These are phyloP conservation scores for Boletus barrowsii DNA, from an alignment of 768 basidiomycete species.

Conservation along the genomic window DNA sequence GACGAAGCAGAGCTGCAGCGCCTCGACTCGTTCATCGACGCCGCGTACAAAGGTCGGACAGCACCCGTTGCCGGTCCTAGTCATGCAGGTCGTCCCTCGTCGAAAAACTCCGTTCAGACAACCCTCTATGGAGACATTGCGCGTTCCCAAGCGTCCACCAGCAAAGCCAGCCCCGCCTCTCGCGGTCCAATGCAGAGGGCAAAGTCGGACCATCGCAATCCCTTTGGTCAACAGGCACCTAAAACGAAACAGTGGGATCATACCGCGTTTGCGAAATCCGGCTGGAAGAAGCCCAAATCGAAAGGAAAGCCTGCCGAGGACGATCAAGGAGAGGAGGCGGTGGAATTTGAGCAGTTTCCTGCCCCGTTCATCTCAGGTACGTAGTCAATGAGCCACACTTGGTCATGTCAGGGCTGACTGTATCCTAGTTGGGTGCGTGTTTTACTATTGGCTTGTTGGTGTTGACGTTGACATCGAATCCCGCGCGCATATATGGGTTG, in stretches of 20 bases:
- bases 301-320: slow-evolving; percentile 53
- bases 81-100: slow-evolving; percentile 21
- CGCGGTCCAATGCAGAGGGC: slow-evolving; percentile 39
- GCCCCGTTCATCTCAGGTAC: slow-evolving; percentile 69
- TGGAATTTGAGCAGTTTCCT: slow-evolving; percentile 83
- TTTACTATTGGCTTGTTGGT: background rate
- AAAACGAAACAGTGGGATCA: slow-evolving; percentile 91
- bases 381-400: slow-evolving; percentile 24
- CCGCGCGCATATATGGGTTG: background rate
- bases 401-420: slow-evolving; percentile 9
- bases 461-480: slow-evolving; percentile 3
- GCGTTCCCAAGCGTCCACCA: slow-evolving; percentile 32
- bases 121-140: slow-evolving; percentile 66
- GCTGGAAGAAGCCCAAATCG: slow-evolving; percentile 54
- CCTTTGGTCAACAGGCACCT: slow-evolving; percentile 53
- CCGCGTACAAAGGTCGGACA: slow-evolving; percentile 41
- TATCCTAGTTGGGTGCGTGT: slow-evolving; percentile 52
- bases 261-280: slow-evolving; percentile 81
- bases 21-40: slow-evolving; percentile 52
- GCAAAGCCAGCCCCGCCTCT: slow-evolving; percentile 26
- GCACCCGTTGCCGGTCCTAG: slow-evolving; percentile 41
- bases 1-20: slow-evolving; percentile 52
- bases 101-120: slow-evolving; percentile 51
- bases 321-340: slow-evolving; percentile 53
- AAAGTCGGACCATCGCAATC: slow-evolving; percentile 39